These are phyloP conservation scores for Buddleja alternifolia DNA, from an alignment of 257 asterid species.

Conservation along the genomic window DNA sequence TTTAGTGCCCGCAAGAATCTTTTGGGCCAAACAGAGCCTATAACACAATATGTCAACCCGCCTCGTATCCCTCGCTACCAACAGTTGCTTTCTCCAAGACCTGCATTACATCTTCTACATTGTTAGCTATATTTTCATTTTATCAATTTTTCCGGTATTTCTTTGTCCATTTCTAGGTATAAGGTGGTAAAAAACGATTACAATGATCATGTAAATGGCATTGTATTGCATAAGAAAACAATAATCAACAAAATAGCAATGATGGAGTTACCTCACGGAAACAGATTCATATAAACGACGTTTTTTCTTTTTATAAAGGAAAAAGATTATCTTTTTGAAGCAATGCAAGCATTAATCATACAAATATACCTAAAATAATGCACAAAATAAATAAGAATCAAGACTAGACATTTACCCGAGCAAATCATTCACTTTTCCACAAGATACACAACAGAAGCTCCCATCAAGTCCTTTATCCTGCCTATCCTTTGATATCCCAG, in stretches of 20 bases:
- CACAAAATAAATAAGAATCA: slow-evolving; percentile 13
- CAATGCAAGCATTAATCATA: background rate
- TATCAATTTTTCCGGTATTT: background rate
- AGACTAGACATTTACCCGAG: slow-evolving; percentile 59
- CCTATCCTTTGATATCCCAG: slow-evolving; percentile 63
- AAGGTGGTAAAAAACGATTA: background rate
- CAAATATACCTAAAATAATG: background rate
- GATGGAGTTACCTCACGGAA: no score
- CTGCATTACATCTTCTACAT: slow-evolving; percentile 47
- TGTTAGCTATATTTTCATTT: slow-evolving; percentile 9
- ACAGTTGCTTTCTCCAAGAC: slow-evolving; percentile 82
- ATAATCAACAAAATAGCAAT: background rate
- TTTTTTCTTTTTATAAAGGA: background rate
- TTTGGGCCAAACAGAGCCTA: slow-evolving; percentile 83
- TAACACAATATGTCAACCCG: slow-evolving; percentile 91
- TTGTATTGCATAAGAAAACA: background rate
- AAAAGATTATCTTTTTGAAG: background rate
- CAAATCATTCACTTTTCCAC: slow-evolving; percentile 86
- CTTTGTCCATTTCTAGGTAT: background rate
- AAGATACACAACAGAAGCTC: slow-evolving; percentile 78
- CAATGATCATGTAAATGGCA: slow-evolving; percentile 12
- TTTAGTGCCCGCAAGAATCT: slow-evolving; percentile 70
- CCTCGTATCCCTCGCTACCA: slow-evolving; percentile 84
- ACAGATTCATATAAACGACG: no score
- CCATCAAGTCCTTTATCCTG: slow-evolving; percentile 73